Conservation (phyloP, 177 flowering plant species). For the Telopea speciosissima region DNA sequence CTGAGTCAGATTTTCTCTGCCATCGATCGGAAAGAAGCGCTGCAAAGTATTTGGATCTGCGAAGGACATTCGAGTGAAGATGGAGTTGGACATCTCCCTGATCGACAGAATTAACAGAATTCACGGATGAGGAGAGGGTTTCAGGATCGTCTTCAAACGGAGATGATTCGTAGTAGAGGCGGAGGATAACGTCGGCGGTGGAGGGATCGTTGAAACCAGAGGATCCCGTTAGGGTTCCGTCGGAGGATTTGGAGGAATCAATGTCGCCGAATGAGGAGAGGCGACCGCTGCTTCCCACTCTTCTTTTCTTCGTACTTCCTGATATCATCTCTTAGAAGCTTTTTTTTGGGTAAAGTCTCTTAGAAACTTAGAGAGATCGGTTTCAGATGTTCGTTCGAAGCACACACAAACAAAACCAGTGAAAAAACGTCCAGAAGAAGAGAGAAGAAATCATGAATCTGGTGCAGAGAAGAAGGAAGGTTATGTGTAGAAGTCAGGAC, state of each 20-base stretch:
- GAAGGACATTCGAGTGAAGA: constrained; percentile 63
- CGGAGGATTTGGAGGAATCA: constrained; percentile 19
- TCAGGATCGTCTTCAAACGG: constrained; percentile 21
- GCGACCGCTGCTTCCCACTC: constrained; percentile 28
- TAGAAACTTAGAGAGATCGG: neutral
- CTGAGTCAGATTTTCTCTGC: constrained; percentile 18
- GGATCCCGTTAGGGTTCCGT: constrained; percentile 23
- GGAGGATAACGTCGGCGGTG: constrained; percentile 69
- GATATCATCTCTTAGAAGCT: neutral
- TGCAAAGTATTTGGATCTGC: constrained; percentile 60
- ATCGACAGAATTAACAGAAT: constrained; percentile 10
- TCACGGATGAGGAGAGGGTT: constrained; percentile 10
- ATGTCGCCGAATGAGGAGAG: constrained; percentile 25
- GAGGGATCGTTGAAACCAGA: constrained; percentile 55
- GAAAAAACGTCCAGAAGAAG: neutral
- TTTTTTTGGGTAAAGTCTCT: no score
- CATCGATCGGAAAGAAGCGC: constrained; percentile 82
- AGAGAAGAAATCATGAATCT: neutral
- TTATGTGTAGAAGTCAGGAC: no score
- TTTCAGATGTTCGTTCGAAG: neutral
- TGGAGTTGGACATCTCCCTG: constrained; percentile 33
- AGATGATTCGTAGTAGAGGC: constrained; percentile 36
- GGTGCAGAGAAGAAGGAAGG: no score
- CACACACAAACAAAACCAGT: neutral
- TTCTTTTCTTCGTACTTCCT: constrained; percentile 35